Conservation (phyloP, 768 basidiomycete genomes). For the Lyophyllum atratum region DNA sequence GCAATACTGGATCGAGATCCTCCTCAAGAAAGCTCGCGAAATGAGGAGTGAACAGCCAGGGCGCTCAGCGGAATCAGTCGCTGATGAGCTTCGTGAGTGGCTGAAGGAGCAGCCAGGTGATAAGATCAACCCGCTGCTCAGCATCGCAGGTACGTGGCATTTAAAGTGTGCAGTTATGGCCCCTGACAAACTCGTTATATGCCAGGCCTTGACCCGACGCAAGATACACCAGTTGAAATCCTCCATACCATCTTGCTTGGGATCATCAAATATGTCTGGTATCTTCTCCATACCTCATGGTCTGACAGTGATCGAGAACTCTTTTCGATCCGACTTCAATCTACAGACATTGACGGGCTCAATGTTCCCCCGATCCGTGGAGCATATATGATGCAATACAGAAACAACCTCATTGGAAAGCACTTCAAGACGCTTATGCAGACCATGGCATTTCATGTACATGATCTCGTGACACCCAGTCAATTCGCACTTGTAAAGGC, state of each 20-base stretch:
- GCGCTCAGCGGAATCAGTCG: slow-evolving; percentile 12
- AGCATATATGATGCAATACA: slow-evolving; percentile 33
- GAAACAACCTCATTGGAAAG: slow-evolving; percentile 34
- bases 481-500: slow-evolving; percentile 31
- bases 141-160: slow-evolving; percentile 16
- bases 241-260: slow-evolving; percentile 38
- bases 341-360: slow-evolving; percentile 25
- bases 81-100: slow-evolving; percentile 20
- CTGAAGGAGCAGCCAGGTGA: slow-evolving; percentile 22
- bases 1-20: slow-evolving; percentile 31
- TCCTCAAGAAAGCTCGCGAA: slow-evolving; percentile 17
- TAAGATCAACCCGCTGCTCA: slow-evolving; percentile 22
- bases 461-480: slow-evolving; percentile 15
- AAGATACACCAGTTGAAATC: slow-evolving; percentile 38
- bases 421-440: slow-evolving; percentile 37
- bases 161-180: background rate
- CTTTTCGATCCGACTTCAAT: slow-evolving; percentile 27
- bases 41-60: background rate
- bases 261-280: slow-evolving; percentile 37
- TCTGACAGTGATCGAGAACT: slow-evolving; percentile 19
- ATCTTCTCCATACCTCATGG: slow-evolving; percentile 19
- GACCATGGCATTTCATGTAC: slow-evolving; percentile 28
- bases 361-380: slow-evolving; percentile 25
- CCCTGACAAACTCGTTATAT: background rate
- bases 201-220: slow-evolving; percentile 24